Percentiles rank a stretch among this genome's conserved stretches.
Evolutionary conservation across 1,139 yeast genomes (phyloP).

Genomic region (Debaryomyces udenii): DNA sequence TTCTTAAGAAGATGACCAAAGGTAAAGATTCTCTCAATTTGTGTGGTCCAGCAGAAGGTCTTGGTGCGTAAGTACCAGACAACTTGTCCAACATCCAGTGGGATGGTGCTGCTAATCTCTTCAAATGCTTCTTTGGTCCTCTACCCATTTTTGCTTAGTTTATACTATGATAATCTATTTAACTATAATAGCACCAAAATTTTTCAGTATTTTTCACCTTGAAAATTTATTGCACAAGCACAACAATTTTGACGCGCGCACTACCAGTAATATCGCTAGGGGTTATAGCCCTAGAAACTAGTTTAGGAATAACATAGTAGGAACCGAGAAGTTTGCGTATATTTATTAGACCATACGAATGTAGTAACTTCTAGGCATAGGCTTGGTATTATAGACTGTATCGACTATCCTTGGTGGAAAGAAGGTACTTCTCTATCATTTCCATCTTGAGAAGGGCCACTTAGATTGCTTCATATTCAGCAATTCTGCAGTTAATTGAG

Average conservation of each 20-base stretch:
- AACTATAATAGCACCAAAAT: slow-evolving; percentile 1
- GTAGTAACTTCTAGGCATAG: too few relatives aligned
- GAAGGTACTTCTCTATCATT: slow-evolving; percentile 4
- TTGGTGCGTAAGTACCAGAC: slow-evolving; percentile 99
- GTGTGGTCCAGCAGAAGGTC: slow-evolving; percentile 99
- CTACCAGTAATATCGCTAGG: slow-evolving; percentile 3
- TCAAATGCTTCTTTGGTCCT: slow-evolving; percentile 46
- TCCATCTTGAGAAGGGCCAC: slow-evolving; percentile 39
- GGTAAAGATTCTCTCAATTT: slow-evolving; percentile 99
- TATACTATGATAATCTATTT: too few relatives aligned
- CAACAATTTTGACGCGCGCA: not conserved
- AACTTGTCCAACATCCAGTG: slow-evolving; percentile 99
- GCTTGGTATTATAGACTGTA: too few relatives aligned
- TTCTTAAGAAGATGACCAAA: slow-evolving; percentile 95
- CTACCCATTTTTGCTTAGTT: slow-evolving; percentile 26
- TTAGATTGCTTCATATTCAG: slow-evolving; percentile 24
- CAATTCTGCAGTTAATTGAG: slow-evolving; percentile 31
- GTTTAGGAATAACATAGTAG: too few relatives aligned
- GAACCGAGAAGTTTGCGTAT: too few relatives aligned
- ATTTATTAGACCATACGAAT: too few relatives aligned
- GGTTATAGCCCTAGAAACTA: slow-evolving; percentile 15
- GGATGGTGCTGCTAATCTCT: slow-evolving; percentile 72
- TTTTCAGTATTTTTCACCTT: slow-evolving; percentile 13
- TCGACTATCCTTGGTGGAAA: too few relatives aligned
- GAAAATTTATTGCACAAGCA: slow-evolving; percentile 7